These are phyloP conservation scores for Vinca minor DNA, from an alignment of 257 asterid species.

Conservation along the genomic window DNA sequence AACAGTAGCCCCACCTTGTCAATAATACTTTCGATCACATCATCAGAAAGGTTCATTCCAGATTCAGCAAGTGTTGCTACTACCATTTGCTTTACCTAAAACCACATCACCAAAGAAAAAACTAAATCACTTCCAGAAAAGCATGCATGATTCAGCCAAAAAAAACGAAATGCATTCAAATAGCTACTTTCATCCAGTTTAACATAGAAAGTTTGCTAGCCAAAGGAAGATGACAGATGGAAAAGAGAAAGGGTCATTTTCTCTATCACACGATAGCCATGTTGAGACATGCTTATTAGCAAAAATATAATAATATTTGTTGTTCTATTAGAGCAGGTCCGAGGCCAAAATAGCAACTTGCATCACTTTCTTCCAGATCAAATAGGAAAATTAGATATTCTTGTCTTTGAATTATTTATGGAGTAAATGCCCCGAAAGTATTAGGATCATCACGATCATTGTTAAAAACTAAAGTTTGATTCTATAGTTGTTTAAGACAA, in stretches of 20 bases:
- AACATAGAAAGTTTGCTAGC: not conserved
- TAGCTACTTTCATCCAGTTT: not conserved
- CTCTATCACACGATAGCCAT: not conserved
- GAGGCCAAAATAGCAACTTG: not conserved
- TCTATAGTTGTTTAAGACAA: not conserved
- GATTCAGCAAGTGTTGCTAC: conserved; percentile 96
- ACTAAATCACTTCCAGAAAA: conserved; percentile 9
- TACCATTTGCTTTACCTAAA: conserved; percentile 92
- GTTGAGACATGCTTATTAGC: not conserved
- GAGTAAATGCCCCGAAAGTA: not conserved
- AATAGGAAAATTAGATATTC: not conserved
- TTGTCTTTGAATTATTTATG: not conserved
- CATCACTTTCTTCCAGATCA: not conserved
- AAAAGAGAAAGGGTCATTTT: not conserved
- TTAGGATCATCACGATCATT: not conserved
- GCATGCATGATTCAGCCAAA: conserved; percentile 1
- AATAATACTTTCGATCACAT: conserved; percentile 71
- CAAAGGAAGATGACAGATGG: not conserved
- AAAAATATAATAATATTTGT: not conserved
- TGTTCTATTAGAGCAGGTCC: not conserved
- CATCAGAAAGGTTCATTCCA: conserved; percentile 89
- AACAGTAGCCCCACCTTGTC: conserved; percentile 47
- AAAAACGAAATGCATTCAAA: conserved; percentile 3
- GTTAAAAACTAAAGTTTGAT: not conserved
- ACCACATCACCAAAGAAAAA: conserved; percentile 10